Evolutionary conservation across 441 rosid genomes (phyloP).

Genomic region (Populus hybrid): DNA sequence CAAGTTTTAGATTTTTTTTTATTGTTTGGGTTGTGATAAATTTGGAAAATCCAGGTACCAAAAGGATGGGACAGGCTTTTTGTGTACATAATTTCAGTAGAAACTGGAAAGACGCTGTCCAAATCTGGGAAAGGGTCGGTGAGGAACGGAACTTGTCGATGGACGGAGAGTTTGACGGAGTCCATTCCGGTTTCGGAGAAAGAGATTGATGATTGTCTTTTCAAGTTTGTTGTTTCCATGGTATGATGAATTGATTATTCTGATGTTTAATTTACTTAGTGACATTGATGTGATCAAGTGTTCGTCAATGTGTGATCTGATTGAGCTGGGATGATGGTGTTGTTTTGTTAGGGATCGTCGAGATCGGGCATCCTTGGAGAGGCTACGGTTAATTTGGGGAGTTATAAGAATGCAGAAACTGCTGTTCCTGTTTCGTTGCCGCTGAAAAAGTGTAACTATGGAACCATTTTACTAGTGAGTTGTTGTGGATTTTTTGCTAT

Average conservation of each 20-base stretch:
- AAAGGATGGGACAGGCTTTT: slow-evolving; percentile 2
- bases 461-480: slow-evolving; percentile 51
- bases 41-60: neutral
- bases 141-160: neutral
- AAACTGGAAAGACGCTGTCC: slow-evolving; percentile 1
- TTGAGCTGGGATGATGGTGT: neutral
- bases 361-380: slow-evolving; percentile 53
- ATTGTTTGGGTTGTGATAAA: neutral
- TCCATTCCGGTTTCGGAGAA: neutral
- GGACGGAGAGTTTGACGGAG: neutral
- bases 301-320: neutral
- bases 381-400: slow-evolving; percentile 33
- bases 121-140: slow-evolving; percentile 3
- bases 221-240: slow-evolving; percentile 49
- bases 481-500: neutral
- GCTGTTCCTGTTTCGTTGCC: slow-evolving; percentile 32
- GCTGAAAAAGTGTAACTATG: slow-evolving; percentile 46
- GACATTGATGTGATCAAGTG: neutral
- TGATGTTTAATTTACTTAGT: neutral
- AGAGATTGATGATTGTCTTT: slow-evolving; percentile 30
- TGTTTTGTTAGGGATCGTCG: slow-evolving; percentile 48
- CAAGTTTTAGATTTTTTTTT: neutral
- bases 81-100: neutral
- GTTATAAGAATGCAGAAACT: no score
- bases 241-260: slow-evolving; percentile 27